Evolutionary conservation across 208 protist species (phyloP).

Genomic region (Willaertia magna): DNA sequence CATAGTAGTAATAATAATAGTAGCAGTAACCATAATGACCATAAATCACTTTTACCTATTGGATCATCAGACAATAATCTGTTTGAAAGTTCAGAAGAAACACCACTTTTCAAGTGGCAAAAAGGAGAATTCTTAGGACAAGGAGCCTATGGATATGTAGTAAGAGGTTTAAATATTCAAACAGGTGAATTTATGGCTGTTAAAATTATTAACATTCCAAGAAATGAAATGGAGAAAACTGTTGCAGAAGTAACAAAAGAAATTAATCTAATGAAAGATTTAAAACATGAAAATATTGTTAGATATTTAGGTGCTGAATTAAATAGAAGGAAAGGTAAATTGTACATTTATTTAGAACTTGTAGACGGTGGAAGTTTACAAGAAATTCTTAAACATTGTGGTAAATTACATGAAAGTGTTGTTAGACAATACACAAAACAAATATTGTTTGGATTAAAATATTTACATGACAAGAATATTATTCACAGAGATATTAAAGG

Average conservation of each 20-base stretch:
- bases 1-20: neutral
- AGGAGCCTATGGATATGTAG: neutral
- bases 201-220: neutral
- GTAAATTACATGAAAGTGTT: conserved; percentile 49
- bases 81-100: no score
- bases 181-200: neutral
- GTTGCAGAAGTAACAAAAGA: conserved; percentile 26
- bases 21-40: no score
- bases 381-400: conserved; percentile 36
- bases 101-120: neutral
- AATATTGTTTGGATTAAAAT: conserved; percentile 62
- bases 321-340: conserved; percentile 38
- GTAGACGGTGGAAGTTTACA: conserved; percentile 63
- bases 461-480: conserved; percentile 57
- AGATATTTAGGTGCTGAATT: conserved; percentile 54
- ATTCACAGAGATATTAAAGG: conserved; percentile 59
- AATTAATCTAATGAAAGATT: conserved; percentile 70
- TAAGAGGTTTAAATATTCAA: neutral
- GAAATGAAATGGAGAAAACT: neutral
- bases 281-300: conserved; percentile 72
- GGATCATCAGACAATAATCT: no score
- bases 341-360: conserved; percentile 77
- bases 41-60: no score
- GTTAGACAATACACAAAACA: conserved; percentile 58
- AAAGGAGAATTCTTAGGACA: neutral